phyloP scores from a whole-genome alignment of 768 basidiomycete species.

The Thelephora ganbajun region DNA sequence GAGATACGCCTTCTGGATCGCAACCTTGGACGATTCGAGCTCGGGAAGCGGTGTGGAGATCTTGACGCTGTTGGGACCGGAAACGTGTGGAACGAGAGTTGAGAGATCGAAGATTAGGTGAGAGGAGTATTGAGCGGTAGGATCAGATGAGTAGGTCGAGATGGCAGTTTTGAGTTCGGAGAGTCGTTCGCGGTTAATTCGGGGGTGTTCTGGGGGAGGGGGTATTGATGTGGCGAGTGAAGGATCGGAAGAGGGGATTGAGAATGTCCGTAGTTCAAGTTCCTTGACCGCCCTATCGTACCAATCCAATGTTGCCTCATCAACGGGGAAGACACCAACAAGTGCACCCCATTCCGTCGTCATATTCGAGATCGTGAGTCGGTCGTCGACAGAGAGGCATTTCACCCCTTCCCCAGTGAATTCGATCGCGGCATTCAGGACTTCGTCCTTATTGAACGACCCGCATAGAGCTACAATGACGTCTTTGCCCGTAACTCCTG shows the following conservation, averaged over 20 bases:
- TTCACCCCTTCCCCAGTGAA: constrained; percentile 84
- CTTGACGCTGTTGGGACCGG: constrained; percentile 97
- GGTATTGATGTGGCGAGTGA: constrained; percentile 38
- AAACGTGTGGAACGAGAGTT: constrained; percentile 88
- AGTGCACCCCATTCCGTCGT: constrained; percentile 99
- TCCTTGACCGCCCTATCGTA: constrained; percentile 65
- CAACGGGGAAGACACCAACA: constrained; percentile 89
- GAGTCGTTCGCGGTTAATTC: constrained; percentile 67
- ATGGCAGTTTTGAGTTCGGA: constrained; percentile 38
- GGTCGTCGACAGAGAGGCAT: constrained; percentile 74
- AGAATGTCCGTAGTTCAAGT: constrained; percentile 66
- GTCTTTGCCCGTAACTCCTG: constrained; percentile 95
- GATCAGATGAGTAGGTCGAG: constrained; percentile 46
- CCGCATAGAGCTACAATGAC: constrained; percentile 96
- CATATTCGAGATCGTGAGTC: constrained; percentile 98
- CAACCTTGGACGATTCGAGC: constrained; percentile 59
- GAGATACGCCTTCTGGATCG: constrained; percentile 95
- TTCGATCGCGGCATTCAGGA: constrained; percentile 92
- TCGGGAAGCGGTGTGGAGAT: constrained; percentile 83
- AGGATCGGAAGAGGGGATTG: constrained; percentile 33
- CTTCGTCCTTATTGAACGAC: constrained; percentile 91
- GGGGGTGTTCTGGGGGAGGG: constrained; percentile 67
- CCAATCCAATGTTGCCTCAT: constrained; percentile 71
- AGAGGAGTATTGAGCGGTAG: constrained; percentile 67
- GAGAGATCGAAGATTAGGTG: constrained; percentile 88